Base-by-base conservation (phyloP, 768 basidiomycete species). In the Lactarius trivialis region DNA sequence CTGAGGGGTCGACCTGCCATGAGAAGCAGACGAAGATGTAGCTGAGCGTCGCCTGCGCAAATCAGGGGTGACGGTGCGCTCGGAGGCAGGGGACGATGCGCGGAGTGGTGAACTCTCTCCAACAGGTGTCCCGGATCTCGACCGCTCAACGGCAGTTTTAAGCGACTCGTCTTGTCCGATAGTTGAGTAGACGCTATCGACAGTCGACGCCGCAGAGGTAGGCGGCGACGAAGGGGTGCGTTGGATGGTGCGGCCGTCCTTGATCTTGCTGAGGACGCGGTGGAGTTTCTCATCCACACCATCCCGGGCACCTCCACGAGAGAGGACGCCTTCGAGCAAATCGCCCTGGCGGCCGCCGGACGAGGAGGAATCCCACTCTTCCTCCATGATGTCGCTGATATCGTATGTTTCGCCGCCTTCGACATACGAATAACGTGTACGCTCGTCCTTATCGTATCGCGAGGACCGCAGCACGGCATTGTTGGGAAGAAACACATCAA, bases 391-490 rank as follows among this genome's bases (percentile, higher is more conserved):
- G 65, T 96, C 89, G 69, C 91, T 93, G 71, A 98, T 93, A 72
- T 98, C 96, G 69, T 86, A 89, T 0, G 88, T 89, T 75, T 91
- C 91, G 2, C 94, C 96, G 64, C 94, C 92, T 65, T 93, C 87
- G 45, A 98, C 89, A 71, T 93, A 98, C 41, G 95, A 97, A 72
- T 99, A 99, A 0, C 95, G 86, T 76, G 93, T 88, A 51, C 79
- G 77, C 65, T 91, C 88, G 45, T 81, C 83, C 6, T 75, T 71
- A 24, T 91, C 83, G 65, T 86, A 85, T 7, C 92, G 79, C 7
- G 89, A 85, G 68, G 92, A 94, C 33, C 96, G 87, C 11, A 98
- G 79, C 70, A 91, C 84, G 0, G 85, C 90, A 63, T 89, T 89
- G 6, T 91, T 91, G 2, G 91, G 90, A 2, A 98, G 76, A 9